phyloP scores from a whole-genome alignment of 1,284 basidiomycete genomes.

The Ustilago crameri region DNA sequence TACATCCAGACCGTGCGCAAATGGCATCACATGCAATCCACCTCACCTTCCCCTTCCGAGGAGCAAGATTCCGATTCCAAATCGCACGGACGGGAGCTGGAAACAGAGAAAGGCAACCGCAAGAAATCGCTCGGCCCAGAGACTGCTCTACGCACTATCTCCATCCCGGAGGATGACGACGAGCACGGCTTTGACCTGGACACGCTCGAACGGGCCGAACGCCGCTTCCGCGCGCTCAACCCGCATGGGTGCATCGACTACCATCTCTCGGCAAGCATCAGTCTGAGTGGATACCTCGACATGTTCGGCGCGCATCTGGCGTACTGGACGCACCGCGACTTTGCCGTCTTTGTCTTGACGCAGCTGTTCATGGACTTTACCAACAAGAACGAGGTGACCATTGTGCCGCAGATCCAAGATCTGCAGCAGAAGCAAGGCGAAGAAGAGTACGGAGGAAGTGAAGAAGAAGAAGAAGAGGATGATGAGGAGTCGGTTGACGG shows the following conservation, averaged over 20 bases:
- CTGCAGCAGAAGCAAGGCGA: slow-evolving; percentile 17
- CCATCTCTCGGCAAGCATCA: slow-evolving; percentile 36
- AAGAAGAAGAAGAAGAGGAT: slow-evolving; percentile 1
- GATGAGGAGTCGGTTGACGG: slow-evolving; percentile 9
- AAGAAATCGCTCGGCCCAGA: slow-evolving; percentile 33
- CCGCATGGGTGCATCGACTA: slow-evolving; percentile 65
- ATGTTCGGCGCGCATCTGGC: slow-evolving; percentile 59
- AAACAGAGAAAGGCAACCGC: not conserved
- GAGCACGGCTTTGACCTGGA: slow-evolving; percentile 29
- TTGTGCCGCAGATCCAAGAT: slow-evolving; percentile 34
- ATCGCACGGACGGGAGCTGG: slow-evolving; percentile 9
- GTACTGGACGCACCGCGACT: slow-evolving; percentile 61
- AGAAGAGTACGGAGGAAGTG: slow-evolving; percentile 60
- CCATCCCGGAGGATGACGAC: slow-evolving; percentile 9
- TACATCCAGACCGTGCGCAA: slow-evolving; percentile 43
- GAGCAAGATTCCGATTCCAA: slow-evolving; percentile 3
- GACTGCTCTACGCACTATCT: slow-evolving; percentile 9
- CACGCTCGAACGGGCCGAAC: slow-evolving; percentile 38
- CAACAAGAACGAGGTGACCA: slow-evolving; percentile 20
- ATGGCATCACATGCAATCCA: slow-evolving; percentile 28
- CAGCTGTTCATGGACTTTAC: slow-evolving; percentile 58
- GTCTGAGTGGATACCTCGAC: slow-evolving; percentile 53
- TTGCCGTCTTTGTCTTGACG: slow-evolving; percentile 59
- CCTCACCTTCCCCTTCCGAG: not conserved
- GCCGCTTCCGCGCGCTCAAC: slow-evolving; percentile 62